A percentile compares a stretch with the other conserved stretches of the same genome.
Conservation (phyloP, 2,329 filamentous ascomycete species). For the Pseudomassariella vexata region DNA sequence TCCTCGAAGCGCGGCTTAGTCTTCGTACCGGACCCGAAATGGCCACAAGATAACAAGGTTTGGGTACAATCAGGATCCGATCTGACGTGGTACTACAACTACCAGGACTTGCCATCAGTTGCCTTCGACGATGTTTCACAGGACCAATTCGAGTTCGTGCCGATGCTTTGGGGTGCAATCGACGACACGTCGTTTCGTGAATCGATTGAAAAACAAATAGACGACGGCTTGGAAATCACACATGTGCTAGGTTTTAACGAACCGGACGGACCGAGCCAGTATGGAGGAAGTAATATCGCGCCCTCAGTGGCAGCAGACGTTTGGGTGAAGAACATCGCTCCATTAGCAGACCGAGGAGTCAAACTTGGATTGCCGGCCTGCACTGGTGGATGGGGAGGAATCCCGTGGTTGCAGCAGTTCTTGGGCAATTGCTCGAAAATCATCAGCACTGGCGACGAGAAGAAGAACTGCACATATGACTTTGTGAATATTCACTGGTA, state of each 20-base stretch:
- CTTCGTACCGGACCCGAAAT: slow-evolving; percentile 52
- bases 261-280: slow-evolving; percentile 52
- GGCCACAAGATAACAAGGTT: slow-evolving; percentile 57
- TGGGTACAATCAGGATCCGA: slow-evolving; percentile 54
- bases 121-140: slow-evolving; percentile 43
- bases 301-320: slow-evolving; percentile 57
- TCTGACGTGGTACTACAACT: slow-evolving; percentile 86
- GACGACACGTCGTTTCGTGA: slow-evolving; percentile 55
- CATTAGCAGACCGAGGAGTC: slow-evolving; percentile 57
- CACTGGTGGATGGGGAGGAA: slow-evolving; percentile 53
- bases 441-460: slow-evolving; percentile 36
- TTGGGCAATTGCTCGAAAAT: slow-evolving; percentile 57
- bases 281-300: slow-evolving; percentile 58
- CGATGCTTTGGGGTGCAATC: slow-evolving; percentile 70
- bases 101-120: slow-evolving; percentile 50
- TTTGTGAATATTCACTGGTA: slow-evolving; percentile 64
- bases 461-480: slow-evolving; percentile 53
- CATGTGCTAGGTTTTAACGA: slow-evolving; percentile 77
- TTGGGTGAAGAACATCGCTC: slow-evolving; percentile 69
- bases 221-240: slow-evolving; percentile 49
- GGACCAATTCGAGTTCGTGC: slow-evolving; percentile 64
- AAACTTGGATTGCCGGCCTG: slow-evolving; percentile 67
- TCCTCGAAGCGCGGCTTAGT: slow-evolving; percentile 64
- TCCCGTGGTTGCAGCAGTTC: slow-evolving; percentile 64
- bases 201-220: slow-evolving; percentile 50